Evolutionary conservation across 768 basidiomycete genomes (phyloP).

Genomic region (Rhizopogon salebrosus): DNA sequence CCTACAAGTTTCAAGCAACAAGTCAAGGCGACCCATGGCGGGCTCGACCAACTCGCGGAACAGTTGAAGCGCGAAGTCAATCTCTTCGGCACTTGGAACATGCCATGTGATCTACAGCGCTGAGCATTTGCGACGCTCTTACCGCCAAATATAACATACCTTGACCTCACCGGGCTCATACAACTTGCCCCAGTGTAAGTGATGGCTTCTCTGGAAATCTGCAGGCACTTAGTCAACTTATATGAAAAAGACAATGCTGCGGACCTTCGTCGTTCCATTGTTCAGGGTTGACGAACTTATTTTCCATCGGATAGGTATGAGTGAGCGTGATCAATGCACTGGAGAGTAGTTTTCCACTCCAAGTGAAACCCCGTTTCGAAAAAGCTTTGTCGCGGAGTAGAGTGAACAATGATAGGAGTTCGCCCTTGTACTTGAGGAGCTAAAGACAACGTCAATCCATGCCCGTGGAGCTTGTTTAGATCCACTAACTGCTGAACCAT

Average conservation of each 20-base stretch:
- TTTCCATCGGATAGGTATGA: conserved; percentile 77
- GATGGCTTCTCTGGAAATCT: conserved; percentile 70
- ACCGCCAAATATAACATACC: conserved; percentile 32
- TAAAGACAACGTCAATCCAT: conserved; percentile 19
- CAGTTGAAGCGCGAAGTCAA: conserved; percentile 67
- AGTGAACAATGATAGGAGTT: conserved; percentile 55
- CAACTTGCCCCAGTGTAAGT: conserved; percentile 75
- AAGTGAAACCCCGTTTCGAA: conserved; percentile 79
- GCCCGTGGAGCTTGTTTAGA: not conserved
- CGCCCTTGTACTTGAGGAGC: conserved; percentile 60
- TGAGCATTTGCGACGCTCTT: not conserved
- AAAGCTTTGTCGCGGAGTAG: conserved; percentile 65
- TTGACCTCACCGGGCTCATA: conserved; percentile 66
- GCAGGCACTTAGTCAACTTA: conserved; percentile 1
- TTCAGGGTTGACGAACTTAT: conserved; percentile 72
- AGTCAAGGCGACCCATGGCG: conserved; percentile 49
- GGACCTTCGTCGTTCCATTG: conserved; percentile 72
- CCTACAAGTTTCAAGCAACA: conserved; percentile 48
- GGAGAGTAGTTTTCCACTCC: conserved; percentile 72
- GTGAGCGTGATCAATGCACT: conserved; percentile 70
- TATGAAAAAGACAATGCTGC: not conserved
- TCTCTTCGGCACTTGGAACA: conserved; percentile 62
- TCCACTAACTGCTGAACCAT: conserved; percentile 44
- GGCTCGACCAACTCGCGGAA: conserved; percentile 66
- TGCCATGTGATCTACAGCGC: conserved; percentile 68